Conservation (phyloP, 2,329 filamentous ascomycete genomes). For the Paraphaeosphaeria minitans region DNA sequence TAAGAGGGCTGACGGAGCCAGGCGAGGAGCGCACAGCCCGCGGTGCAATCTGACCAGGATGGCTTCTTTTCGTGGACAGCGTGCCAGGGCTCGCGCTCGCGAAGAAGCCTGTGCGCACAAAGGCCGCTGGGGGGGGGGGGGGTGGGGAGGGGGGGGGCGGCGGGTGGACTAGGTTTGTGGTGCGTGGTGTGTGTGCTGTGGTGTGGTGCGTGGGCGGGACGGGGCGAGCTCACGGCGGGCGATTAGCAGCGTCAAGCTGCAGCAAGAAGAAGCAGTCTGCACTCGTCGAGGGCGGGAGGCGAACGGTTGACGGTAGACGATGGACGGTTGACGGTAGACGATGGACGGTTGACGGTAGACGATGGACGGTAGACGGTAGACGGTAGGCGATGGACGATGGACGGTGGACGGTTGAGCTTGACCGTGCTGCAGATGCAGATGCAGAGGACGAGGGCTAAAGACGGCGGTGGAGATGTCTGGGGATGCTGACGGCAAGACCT, state of each 20-base stretch:
- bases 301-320: too few species aligned
- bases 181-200: too few species aligned
- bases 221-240: conserved; percentile 42
- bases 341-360: too few species aligned
- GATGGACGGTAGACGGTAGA: too few species aligned
- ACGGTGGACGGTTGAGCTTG: too few species aligned
- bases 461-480: conserved; percentile 45
- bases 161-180: too few species aligned
- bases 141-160: too few species aligned
- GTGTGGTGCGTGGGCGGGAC: conserved; percentile 42
- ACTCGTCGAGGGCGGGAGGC: background rate
- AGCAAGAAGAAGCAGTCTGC: background rate
- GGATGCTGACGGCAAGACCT: conserved; percentile 30
- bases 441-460: conserved; percentile 23
- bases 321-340: too few species aligned
- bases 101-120: conserved; percentile 30
- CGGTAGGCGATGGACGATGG: too few species aligned
- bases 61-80: conserved; percentile 32
- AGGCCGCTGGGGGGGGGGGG: conserved; percentile 23
- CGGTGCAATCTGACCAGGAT: conserved; percentile 34
- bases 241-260: conserved; percentile 18
- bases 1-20: conserved; percentile 48
- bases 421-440: conserved; percentile 3
- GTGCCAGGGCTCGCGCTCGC: conserved; percentile 27
- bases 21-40: conserved; percentile 44